phyloP scores from a whole-genome alignment of 2,329 filamentous ascomycete species.

The Ophiocordyceps camponoti-floridani region DNA sequence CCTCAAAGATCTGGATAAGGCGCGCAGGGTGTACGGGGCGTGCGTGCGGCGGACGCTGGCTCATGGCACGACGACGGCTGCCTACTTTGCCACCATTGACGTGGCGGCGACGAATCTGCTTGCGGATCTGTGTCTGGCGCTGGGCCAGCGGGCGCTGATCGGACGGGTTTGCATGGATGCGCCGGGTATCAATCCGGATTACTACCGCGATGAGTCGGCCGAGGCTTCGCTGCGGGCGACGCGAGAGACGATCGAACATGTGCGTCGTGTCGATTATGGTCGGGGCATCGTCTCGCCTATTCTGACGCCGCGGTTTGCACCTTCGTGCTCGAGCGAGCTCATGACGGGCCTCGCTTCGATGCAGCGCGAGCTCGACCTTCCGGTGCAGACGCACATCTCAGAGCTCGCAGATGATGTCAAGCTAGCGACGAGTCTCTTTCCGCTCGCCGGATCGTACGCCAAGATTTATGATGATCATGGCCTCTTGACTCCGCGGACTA shows the following conservation, averaged over 20 bases:
- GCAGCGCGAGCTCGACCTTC: constrained; percentile 41
- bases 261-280: constrained; percentile 45
- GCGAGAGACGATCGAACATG: constrained; percentile 43
- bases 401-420: constrained; percentile 62
- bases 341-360: constrained; percentile 47
- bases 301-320: constrained; percentile 57
- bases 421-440: constrained; percentile 55
- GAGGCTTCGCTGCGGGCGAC: constrained; percentile 39
- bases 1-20: constrained; percentile 43
- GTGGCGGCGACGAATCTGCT: constrained; percentile 81
- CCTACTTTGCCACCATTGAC: constrained; percentile 88
- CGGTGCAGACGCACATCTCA: constrained; percentile 76
- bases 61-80: constrained; percentile 81
- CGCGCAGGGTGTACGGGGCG: constrained; percentile 55
- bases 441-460: constrained; percentile 45
- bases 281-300: constrained; percentile 56
- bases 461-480: constrained; percentile 60
- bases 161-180: constrained; percentile 93
- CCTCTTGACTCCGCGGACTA: constrained; percentile 53
- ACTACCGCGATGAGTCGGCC: constrained; percentile 60
- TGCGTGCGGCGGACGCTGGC: constrained; percentile 66
- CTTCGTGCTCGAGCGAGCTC: constrained; percentile 38
- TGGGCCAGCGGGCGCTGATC: constrained; percentile 78
- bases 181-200: constrained; percentile 43
- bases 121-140: constrained; percentile 58